Base-by-base conservation (phyloP, 495 filamentous ascomycete genomes). In the Amniculicola lignicola region DNA sequence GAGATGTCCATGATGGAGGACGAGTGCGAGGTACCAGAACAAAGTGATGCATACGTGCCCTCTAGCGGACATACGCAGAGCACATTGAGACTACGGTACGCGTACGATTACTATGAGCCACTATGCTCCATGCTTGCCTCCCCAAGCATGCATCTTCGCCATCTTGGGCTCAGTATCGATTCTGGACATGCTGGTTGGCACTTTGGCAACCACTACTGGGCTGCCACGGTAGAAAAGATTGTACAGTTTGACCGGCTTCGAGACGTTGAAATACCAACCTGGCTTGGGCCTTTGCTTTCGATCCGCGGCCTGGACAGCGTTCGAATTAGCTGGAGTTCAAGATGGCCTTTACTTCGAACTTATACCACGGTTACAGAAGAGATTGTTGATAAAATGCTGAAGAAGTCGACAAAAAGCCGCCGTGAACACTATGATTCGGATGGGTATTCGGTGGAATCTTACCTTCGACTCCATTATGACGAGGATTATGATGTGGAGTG, bases 1-100 rank as follows among this genome's bases (percentile, higher is more conserved):
- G 38, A 44, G 12, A 22, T 54, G 1, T 24, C 51, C 2, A 23
- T 54, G 25, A 35, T 27, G 2, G 51, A 54, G 22, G 39, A 44
- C 18, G 10, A n/a, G 1, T 35, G 14, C 14, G n/a, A 11, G 1
- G 16, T 15, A 21, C 3, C 5, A 4, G 27, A 24, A 19, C 9
- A 14, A 21, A 4, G 11, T 2, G 31, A 51, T 23, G 15, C 19
- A 28, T 51, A 38, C 28, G 12, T 15, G 2, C 24, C n/a, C 15
- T 5, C 7, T 5, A n/a, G 15, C 3, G 16, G 19, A 2, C 24
- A 11, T 45, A 7, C 9, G 2, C 14, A 29, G 18, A 9, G 14
- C 3, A 19, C n/a, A 12, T 29, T 44, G 11, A 31, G 19, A 9
- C 27, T 54, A 23, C 15, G 27, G 1, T 54, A 15, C 27, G 24